Evolutionary conservation across 371 early-diverging fungal genomes (phyloP).

Genomic region (Mortierella sp.): DNA sequence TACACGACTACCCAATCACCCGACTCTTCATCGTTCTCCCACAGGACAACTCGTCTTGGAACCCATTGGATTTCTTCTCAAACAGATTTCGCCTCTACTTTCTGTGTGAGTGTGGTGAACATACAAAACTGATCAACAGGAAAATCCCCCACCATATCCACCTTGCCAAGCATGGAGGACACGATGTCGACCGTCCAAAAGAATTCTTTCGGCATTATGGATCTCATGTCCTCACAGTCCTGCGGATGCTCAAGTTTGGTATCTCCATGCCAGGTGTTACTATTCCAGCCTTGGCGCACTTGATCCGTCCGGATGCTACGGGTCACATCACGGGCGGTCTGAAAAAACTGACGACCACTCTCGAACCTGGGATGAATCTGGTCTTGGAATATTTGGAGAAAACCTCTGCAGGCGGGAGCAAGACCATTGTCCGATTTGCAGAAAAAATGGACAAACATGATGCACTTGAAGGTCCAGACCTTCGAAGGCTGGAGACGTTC

Average conservation of each 20-base stretch:
- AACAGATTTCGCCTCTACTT: conserved; percentile 28
- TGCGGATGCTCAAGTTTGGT: conserved; percentile 37
- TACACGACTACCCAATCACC: conserved; percentile 1
- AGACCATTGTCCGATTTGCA: neutral
- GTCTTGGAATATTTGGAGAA: too few species aligned
- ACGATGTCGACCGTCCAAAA: conserved; percentile 8
- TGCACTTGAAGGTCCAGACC: conserved; percentile 26
- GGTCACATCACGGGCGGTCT: neutral
- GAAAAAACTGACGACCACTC: neutral
- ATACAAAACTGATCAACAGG: conserved; percentile 15
- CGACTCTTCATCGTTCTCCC: conserved; percentile 2
- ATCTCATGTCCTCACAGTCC: conserved; percentile 13
- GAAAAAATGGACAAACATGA: neutral
- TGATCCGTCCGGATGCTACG: neutral
- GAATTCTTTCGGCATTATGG: conserved; percentile 34
- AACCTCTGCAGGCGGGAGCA: too few species aligned
- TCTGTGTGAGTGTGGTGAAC: conserved; percentile 44
- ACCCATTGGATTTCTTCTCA: neutral
- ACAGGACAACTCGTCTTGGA: neutral
- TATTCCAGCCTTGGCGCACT: conserved; percentile 9
- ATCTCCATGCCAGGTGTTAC: conserved; percentile 16
- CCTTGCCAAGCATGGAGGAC: conserved; percentile 20
- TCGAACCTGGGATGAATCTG: neutral
- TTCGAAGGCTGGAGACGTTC: conserved; percentile 10
- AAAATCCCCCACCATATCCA: conserved; percentile 32